Evolutionary conservation across 495 filamentous ascomycete species (phyloP), one percentile per base, ranked within the genome.

Genomic region (Penicillium longicatenatum): DNA sequence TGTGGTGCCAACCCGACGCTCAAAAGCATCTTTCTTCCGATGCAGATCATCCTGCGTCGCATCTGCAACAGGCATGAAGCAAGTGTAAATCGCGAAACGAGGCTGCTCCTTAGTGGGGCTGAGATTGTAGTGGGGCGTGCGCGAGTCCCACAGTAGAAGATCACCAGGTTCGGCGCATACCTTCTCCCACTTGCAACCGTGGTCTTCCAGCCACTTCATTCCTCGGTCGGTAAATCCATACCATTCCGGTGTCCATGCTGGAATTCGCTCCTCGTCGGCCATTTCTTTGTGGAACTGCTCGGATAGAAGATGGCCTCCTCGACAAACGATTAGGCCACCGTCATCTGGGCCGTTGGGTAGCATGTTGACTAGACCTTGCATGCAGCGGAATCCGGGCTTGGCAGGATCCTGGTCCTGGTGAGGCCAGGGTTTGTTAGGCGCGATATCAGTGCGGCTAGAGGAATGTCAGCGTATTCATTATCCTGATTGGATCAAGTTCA

Each of bases 331-430:
- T 1, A 78, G 69, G 4, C 75, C 75, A 14, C 75, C 75, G 48
- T 81, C 78, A 6, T 75, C 60, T 17, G 75, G 70, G 0, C 77
- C 78, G 53, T 66, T 69, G 29, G 76, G 77, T 9, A 65, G 55
- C 1, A 78, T 65, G 60, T 80, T 81, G 2, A 79, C 68, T 16
- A 81, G 64, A 19, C 76, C 78, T 55, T 81, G 78, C 22, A 79
- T 62, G 54, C 78, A 79, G 30, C 71, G 64, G 69, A 81, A 75
- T 30, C 75, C 75, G 37, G 61, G 70, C 39, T 74, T 73, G 4
- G 59, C 57, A 10, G 76, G 76, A 47, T 73, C 67, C 58, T 81
- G 78, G 45, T 81, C 78, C 51, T 73, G 69, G 55, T 81, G 78
- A 3, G 76, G 76, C 78, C 78, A 79, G 16, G 76, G 74, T 20